phyloP scores from a whole-genome alignment of 805 yeast species.

The Torulaspora indica region DNA sequence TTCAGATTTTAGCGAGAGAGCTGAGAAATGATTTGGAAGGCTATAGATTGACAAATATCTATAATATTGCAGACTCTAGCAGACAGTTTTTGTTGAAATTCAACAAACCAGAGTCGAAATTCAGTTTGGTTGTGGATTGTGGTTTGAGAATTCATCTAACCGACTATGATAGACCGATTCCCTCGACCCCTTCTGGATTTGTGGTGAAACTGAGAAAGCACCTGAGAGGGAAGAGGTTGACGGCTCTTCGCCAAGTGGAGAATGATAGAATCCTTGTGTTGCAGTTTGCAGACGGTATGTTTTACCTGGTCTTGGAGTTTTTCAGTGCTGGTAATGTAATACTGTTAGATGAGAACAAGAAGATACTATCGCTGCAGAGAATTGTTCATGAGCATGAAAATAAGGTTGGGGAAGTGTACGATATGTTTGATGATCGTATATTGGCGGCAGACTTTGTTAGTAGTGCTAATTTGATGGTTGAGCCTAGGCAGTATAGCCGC shows the following conservation, averaged over 20 bases:
- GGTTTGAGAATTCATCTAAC: constrained; percentile 80
- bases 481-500: constrained; percentile 8
- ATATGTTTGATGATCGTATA: constrained; percentile 51
- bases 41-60: constrained; percentile 76
- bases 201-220: constrained; percentile 84
- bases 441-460: constrained; percentile 30
- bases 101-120: constrained; percentile 76
- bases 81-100: constrained; percentile 77
- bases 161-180: constrained; percentile 72
- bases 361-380: constrained; percentile 71
- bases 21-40: constrained; percentile 52
- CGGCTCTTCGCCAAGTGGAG: constrained; percentile 67
- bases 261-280: constrained; percentile 80
- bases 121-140: constrained; percentile 71
- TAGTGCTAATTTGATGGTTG: constrained; percentile 8
- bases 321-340: constrained; percentile 93
- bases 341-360: constrained; percentile 61
- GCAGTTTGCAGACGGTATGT: constrained; percentile 77
- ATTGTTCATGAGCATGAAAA: constrained; percentile 69
- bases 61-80: constrained; percentile 66
- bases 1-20: constrained; percentile 66
- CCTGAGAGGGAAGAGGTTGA: constrained; percentile 70
- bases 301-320: constrained; percentile 78
- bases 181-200: constrained; percentile 79
- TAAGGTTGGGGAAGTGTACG: constrained; percentile 68